A percentile compares a stretch with the other conserved stretches of the same genome.
These are phyloP conservation scores for Akanthomyces uredinophilus DNA, from an alignment of 2,329 filamentous ascomycete genomes.

Conservation along the genomic window DNA sequence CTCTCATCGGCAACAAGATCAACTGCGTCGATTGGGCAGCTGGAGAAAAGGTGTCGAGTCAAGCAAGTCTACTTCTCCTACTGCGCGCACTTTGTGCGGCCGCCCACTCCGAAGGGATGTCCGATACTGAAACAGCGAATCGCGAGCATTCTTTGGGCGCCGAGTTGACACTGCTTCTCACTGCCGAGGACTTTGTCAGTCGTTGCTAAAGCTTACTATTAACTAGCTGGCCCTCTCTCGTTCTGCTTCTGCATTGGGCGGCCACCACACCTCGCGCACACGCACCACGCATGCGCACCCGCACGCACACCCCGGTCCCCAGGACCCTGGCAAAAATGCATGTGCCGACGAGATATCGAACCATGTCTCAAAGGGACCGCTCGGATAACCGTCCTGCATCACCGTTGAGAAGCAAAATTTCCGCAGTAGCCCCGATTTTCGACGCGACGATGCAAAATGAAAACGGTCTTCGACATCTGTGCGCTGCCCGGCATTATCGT, in stretches of 20 bases:
- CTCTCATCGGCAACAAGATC: slow-evolving; percentile 1
- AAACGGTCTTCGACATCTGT: slow-evolving; percentile 8
- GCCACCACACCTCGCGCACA: background rate
- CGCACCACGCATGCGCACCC: no score
- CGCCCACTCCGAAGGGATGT: no score
- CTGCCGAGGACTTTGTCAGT: background rate
- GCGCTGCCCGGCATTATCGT: slow-evolving; percentile 8
- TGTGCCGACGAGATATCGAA: slow-evolving; percentile 8
- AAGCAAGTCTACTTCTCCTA: no score
- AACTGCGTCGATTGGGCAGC: background rate
- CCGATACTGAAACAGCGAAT: no score
- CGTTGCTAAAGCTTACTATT: no score
- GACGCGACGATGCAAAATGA: background rate
- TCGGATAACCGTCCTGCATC: slow-evolving; percentile 6
- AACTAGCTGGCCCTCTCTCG: background rate
- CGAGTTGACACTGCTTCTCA: background rate
- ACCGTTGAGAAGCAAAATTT: slow-evolving; percentile 6
- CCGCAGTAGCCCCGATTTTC: background rate
- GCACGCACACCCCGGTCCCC: background rate
- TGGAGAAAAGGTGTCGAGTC: background rate
- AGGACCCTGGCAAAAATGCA: background rate
- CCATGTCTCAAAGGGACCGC: slow-evolving; percentile 1
- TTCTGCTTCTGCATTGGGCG: background rate
- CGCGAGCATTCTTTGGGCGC: background rate
- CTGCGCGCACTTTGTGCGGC: no score